Evolutionary conservation across 1,284 basidiomycete genomes (phyloP), one percentile per base, ranked within the genome.

Genomic region (Melampsora larici-populina): DNA sequence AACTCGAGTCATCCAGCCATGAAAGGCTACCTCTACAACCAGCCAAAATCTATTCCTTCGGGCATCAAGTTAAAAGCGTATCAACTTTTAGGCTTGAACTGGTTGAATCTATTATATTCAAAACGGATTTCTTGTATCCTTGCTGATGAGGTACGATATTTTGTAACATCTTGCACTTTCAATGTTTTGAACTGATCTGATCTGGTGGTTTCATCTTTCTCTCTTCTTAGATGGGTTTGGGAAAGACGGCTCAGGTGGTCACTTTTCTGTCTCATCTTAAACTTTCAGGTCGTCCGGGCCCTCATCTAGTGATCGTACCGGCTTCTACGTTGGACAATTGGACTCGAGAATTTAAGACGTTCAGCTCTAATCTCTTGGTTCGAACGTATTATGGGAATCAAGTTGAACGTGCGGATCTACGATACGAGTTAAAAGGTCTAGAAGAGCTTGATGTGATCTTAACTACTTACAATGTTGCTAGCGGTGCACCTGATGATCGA

Each of bases 211-310:
- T 40, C 36, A 9, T 4, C 9, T 36, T 36, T 36, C 36, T n/a
- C n/a, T n/a, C n/a, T n/a, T n/a, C 36, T 36, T 36, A 36, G 31
- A 69, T 43, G 81, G 93, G 93, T 94, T 82, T 99, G 78, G 97
- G 97, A 40, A 99, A 99, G 87, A 99, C 96, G 0, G 92, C 94
- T 31, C 96, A 99, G 85, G 96, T 99, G 73, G 98, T 99, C 82
- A 91, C 94, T 72, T 97, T 99, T 86, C 89, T 99, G 76, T 92
- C 95, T 1, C 88, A 92, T 81, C 87, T 98, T 78, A 94, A 93
- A 83, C 90, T 93, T 81, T 87, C 86, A 72, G 90, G 90, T 17
- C 88, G 87, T 66, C 87, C 86, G 69, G 94, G 96, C 0, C 94
- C 95, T 24, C 94, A 98, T 85, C 89, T 99, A 46, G 88, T 99